Percentiles rank a stretch among this genome's conserved stretches.
Evolutionary conservation across 441 rosid species (phyloP).

Genomic region (Populus tomentosa): DNA sequence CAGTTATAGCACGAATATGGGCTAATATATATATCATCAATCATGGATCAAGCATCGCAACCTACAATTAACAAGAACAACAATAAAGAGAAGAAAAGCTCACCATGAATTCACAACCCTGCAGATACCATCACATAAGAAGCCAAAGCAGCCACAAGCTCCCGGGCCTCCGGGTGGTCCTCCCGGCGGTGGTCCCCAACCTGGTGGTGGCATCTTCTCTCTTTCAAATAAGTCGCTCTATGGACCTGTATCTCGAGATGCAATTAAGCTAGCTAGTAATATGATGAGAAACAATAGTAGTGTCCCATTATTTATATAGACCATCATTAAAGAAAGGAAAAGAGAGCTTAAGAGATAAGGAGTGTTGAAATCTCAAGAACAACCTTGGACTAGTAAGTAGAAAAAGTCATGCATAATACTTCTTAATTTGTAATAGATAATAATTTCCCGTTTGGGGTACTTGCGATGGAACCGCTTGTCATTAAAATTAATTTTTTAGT

Average conservation of each 20-base stretch:
- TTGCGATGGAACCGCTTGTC: no score
- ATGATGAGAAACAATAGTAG: background rate
- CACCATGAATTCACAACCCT: slow-evolving; percentile 48
- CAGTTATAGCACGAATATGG: background rate
- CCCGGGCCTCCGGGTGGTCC: slow-evolving; percentile 45
- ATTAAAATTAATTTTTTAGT: no score
- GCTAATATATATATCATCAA: background rate
- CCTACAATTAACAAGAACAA: background rate
- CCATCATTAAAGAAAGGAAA: background rate
- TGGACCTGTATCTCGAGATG: background rate
- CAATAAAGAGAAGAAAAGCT: background rate
- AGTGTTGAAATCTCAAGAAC: background rate
- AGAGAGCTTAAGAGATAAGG: slow-evolving; percentile 21
- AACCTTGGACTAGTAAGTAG: slow-evolving; percentile 17
- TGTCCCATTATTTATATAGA: background rate
- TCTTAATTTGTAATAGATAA: background rate
- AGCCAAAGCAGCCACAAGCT: slow-evolving; percentile 42
- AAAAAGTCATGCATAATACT: background rate
- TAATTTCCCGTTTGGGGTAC: no score
- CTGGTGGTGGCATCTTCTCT: slow-evolving; percentile 36
- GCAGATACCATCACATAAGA: slow-evolving; percentile 38
- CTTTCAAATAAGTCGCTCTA: background rate
- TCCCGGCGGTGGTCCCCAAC: slow-evolving; percentile 50
- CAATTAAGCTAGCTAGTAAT: background rate
- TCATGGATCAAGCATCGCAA: background rate